Evolutionary conservation across 768 basidiomycete genomes (phyloP).

Genomic region (Clitopilus hobsonii): DNA sequence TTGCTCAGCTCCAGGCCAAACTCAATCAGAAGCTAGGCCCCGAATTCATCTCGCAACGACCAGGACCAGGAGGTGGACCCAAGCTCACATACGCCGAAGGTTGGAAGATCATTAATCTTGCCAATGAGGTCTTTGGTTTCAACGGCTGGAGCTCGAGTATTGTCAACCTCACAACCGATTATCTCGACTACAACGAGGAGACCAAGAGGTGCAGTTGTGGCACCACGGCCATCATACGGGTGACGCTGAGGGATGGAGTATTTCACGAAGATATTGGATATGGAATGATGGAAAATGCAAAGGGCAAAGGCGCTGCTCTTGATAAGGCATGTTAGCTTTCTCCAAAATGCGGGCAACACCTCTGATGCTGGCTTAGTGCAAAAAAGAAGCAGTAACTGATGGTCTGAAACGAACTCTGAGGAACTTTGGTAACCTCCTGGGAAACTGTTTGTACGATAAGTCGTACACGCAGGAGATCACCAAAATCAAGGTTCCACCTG

Average conservation of each 20-base stretch:
- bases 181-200: conserved; percentile 71
- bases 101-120: conserved; percentile 97
- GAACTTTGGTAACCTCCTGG: conserved; percentile 91
- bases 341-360: neutral
- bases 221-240: conserved; percentile 79
- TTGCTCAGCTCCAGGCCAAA: conserved; percentile 74
- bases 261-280: conserved; percentile 95
- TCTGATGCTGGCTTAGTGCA: conserved; percentile 56
- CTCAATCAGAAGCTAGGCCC: conserved; percentile 89
- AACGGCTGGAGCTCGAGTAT: conserved; percentile 91
- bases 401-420: conserved; percentile 86
- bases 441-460: conserved; percentile 98
- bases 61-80: conserved; percentile 80
- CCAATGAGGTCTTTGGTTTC: conserved; percentile 98
- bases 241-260: conserved; percentile 83
- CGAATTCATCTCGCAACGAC: conserved; percentile 85
- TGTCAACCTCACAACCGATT: conserved; percentile 71
- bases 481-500: conserved; percentile 83
- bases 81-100: conserved; percentile 95
- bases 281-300: conserved; percentile 81
- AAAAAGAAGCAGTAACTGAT: conserved; percentile 98
- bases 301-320: conserved; percentile 78
- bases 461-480: conserved; percentile 75
- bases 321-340: conserved; percentile 71
- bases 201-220: conserved; percentile 64